Percentiles rank a stretch among this genome's conserved stretches.
Evolutionary conservation across 1,284 basidiomycete genomes (phyloP).

Genomic region (Malassezia caprae): DNA sequence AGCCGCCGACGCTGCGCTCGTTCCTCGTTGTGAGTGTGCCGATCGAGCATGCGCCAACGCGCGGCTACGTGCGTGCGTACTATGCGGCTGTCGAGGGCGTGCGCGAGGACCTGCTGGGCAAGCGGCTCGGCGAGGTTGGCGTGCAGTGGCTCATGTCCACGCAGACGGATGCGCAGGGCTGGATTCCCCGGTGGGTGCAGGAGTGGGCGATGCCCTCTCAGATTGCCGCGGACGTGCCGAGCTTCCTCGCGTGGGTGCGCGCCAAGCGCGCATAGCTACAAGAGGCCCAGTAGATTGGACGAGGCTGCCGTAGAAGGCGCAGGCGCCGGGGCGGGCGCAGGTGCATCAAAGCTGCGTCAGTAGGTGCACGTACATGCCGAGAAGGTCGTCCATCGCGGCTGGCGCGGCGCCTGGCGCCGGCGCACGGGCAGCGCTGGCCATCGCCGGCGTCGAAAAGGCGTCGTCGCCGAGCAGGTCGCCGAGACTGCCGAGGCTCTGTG

Average conservation of each 20-base stretch:
- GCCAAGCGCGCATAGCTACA: conserved; percentile 1
- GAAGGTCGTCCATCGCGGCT: conserved; percentile 9
- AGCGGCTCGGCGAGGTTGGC: neutral
- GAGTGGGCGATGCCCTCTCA: conserved; percentile 33
- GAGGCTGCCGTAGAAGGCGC: neutral
- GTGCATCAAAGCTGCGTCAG: conserved; percentile 8
- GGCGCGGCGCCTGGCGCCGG: neutral
- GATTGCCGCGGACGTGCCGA: conserved; percentile 35
- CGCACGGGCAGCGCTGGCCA: neutral
- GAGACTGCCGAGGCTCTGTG: conserved; percentile 14
- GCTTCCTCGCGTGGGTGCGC: conserved; percentile 32
- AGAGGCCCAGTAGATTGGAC: conserved; percentile 10
- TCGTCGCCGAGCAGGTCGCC: conserved; percentile 20
- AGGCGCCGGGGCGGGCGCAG: neutral
- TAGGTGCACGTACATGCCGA: conserved; percentile 5
- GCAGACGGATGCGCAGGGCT: conserved; percentile 34
- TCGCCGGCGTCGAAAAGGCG: conserved; percentile 9
- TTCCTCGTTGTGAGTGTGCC: conserved; percentile 34
- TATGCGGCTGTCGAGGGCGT: conserved; percentile 40
- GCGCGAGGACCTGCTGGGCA: conserved; percentile 14
- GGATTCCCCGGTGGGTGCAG: conserved; percentile 33
- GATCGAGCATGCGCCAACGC: conserved; percentile 8
- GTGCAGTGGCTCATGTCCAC: conserved; percentile 29
- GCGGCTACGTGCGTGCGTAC: conserved; percentile 26
- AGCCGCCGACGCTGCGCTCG: conserved; percentile 18